Base-by-base conservation (phyloP, 2,329 filamentous ascomycete genomes). In the Bisporella sp. region DNA sequence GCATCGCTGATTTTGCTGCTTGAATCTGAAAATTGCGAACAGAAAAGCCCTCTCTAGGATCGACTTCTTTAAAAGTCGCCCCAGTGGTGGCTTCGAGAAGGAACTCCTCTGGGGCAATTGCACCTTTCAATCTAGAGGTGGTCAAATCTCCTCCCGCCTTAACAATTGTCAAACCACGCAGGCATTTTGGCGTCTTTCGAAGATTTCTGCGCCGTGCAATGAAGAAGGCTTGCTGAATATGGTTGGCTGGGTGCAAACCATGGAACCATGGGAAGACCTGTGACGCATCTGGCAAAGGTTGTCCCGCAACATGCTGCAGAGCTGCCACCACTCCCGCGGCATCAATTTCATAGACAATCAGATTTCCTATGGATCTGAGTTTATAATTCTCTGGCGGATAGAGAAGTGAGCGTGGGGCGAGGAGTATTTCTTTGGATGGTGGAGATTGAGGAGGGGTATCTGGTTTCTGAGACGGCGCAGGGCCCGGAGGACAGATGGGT, bases 1-100 rank as follows among this genome's bases (percentile, higher is more conserved):
- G 79, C 57, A 87, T 81, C 49, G 91, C 91, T 57, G 88, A 73
- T 67, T 99, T 99, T 52, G 87, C 87, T 0, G 88, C 79, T 68
- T 99, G 93, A 39, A 97, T 97, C 61, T 97, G 92, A 64, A 99
- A 99, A 67, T 97, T 97, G 43, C 93, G 82, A 41, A 97, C 91
- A 4, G 89, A 96, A 65, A 97, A 97, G 6, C 93, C 93, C 57
- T 95, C 88, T 50, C 73, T 79, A 1, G 93, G 93, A 63, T 99
- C 93, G 40, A 85, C 78, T 41, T 95, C 88, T 54, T 90, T 71
- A 63, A 99, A 96, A 28, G 46, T 29, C 6, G 60, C 54, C 21
- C 55, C 57, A 9, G 3, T 63, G 69, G 57, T 43, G 80, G 77
- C 53, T 62, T 72, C 60, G 37, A 81, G 76, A 51, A 97, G 68